Base-by-base conservation (phyloP, 352 stramenopile species). In the Achlya hypogyna region DNA sequence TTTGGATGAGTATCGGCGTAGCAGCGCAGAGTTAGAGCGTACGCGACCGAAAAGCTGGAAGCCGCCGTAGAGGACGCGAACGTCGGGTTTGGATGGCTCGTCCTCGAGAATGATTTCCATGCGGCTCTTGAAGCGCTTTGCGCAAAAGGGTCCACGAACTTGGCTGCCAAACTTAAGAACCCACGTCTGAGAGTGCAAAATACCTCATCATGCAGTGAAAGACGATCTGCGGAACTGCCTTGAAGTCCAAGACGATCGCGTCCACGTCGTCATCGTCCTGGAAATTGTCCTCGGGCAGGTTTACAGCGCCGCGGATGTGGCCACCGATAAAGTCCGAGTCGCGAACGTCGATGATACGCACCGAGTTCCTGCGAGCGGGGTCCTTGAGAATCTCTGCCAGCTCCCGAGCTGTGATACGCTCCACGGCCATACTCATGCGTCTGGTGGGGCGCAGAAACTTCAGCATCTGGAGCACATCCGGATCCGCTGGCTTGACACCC, bases 151-250 rank as follows among this genome's bases (percentile, higher is more conserved):
- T 1, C 83, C 86, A 38, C 86, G 86, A 47, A 94, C 74, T 70
- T 94, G 86, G 38, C 83, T 64, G 38, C 38, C 2, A 22, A 64
- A 32, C 8, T 49, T 20, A n/a, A n/a, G n/a, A n/a, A n/a, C n/a
- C n/a, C n/a, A n/a, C n/a, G n/a, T n/a, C n/a, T n/a, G n/a, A n/a
- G n/a, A n/a, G n/a, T 49, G 22, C 42, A 20, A 49, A 49, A 10
- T 42, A 58, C 60, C 60, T 95, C 74, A 95, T 76, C 82, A 93
- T 93, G 75, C 86, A 95, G 73, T 95, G 86, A 66, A 95, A 93
- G 27, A 95, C 79, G 71, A 95, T 76, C 52, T 74, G 59, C 32
- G 82, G 71, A 54, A 84, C 72, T 60, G 84, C 65, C 70, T 87
- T 79, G 72, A 84, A 88, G 49, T 78, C 78, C 23, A 72, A 42